Conservation (phyloP, 371 early-diverging fungal species). For the Mortierella sp. region DNA sequence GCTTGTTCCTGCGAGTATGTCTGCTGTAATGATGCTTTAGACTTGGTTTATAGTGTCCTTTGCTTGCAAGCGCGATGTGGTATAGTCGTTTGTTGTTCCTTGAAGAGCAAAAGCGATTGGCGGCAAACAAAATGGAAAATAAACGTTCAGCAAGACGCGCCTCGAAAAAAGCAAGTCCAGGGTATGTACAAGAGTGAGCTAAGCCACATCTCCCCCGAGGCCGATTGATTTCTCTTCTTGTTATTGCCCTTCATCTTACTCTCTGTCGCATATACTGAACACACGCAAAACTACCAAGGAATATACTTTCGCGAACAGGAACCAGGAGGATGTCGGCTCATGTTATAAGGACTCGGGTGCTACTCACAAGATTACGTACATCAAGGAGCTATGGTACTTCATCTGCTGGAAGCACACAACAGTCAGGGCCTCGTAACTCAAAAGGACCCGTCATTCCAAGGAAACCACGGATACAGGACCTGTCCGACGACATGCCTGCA, state of each 20-base stretch:
- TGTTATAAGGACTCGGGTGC: neutral
- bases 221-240: neutral
- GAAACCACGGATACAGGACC: neutral
- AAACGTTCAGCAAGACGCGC: neutral
- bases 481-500: neutral
- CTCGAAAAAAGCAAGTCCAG: neutral
- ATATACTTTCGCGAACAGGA: neutral
- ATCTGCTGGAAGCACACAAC: neutral
- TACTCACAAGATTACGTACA: neutral
- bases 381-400: neutral
- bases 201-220: neutral
- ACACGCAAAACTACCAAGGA: neutral
- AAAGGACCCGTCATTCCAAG: neutral
- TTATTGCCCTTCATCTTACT: neutral
- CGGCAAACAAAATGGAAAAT: neutral
- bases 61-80: too few species aligned
- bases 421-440: neutral
- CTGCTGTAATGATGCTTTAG: neutral
- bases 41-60: neutral
- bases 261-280: neutral
- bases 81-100: neutral
- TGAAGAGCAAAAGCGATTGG: neutral
- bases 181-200: neutral
- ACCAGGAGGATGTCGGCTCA: neutral
- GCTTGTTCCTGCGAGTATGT: neutral